Conservation (phyloP, 2,329 filamentous ascomycete genomes). For the Ophiobolus disseminans region DNA sequence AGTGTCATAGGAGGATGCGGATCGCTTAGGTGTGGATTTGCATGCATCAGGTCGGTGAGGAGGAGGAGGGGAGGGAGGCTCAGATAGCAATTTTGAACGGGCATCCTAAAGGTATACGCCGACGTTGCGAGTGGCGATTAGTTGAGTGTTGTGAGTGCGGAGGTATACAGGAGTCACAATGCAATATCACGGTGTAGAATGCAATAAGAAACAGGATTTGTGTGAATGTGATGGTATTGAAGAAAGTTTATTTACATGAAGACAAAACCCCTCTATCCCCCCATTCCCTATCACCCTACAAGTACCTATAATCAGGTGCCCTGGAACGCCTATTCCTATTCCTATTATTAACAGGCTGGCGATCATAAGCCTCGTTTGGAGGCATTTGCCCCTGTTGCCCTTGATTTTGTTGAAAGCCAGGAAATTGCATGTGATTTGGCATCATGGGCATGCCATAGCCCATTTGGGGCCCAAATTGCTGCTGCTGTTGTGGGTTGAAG, state of each 20-base stretch:
- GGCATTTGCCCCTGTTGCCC: slow-evolving; percentile 5
- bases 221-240: background rate
- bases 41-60: no score
- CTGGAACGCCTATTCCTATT: slow-evolving; percentile 79
- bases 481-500: slow-evolving; percentile 6
- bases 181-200: no score
- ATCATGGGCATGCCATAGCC: slow-evolving; percentile 14
- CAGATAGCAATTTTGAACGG: no score
- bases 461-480: slow-evolving; percentile 8
- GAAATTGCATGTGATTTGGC: slow-evolving; percentile 10
- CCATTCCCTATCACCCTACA: no score
- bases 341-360: slow-evolving; percentile 92
- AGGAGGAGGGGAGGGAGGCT: no score
- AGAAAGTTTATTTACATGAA: background rate
- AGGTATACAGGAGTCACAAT: background rate
- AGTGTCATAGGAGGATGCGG: no score
- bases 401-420: background rate
- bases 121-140: no score
- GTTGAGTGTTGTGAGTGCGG: no score
- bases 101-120: no score
- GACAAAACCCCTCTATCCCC: background rate
- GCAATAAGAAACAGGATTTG: no score
- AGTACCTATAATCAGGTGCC: slow-evolving; percentile 74
- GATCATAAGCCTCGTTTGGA: slow-evolving; percentile 81
- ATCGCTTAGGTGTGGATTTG: no score